Base-by-base conservation (phyloP, 2,329 filamentous ascomycete species). In the Phialophora expanda region DNA sequence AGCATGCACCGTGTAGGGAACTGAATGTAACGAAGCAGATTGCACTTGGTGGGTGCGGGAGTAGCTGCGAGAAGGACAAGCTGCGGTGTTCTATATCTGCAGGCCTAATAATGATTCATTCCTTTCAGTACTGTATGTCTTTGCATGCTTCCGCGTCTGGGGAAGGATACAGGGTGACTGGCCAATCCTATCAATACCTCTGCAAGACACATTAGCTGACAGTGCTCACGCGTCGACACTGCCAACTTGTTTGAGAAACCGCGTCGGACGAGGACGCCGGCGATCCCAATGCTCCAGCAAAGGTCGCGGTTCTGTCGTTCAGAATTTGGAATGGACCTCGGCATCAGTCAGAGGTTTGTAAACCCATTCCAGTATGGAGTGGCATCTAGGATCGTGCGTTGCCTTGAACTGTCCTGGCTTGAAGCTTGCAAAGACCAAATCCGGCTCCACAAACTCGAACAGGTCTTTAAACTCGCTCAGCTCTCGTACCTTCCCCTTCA, bases 311-410 rank as follows among this genome's bases (percentile, higher is more conserved):
- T 46, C 24, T 28, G 7, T 22, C 2, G n/a, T 34, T 46, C 41
- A 48, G 6, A 48, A 30, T 38, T 11, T 44, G 22, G 28, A 32
- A 59, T 32, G 24, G 26, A 20, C 41, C 56, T 22, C n/a, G 34
- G 9, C 8, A 12, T 51, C 48, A 12, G n/a, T 62, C 57, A 53
- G 30, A 14, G 61, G 51, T 28, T 65, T 62, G 30, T 54, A 59
- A 12, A 62, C 57, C 61, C 65, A 62, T 53, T 57, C 51, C 34
- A 65, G 20, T 11, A 67, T 44, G 11, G 62, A 67, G 14, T 61
- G 56, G 57, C 62, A 58, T 48, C 56, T 56, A 17, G 64, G 64
- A 55, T 66, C 64, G 28, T 66, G 64, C n/a, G 64, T 66, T 12
- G 64, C 64, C 34, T 38, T 56, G n/a, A 66, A 30, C 24, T 61